phyloP scores from a whole-genome alignment of 352 stramenopile species.

The Phytopythium montanum region DNA sequence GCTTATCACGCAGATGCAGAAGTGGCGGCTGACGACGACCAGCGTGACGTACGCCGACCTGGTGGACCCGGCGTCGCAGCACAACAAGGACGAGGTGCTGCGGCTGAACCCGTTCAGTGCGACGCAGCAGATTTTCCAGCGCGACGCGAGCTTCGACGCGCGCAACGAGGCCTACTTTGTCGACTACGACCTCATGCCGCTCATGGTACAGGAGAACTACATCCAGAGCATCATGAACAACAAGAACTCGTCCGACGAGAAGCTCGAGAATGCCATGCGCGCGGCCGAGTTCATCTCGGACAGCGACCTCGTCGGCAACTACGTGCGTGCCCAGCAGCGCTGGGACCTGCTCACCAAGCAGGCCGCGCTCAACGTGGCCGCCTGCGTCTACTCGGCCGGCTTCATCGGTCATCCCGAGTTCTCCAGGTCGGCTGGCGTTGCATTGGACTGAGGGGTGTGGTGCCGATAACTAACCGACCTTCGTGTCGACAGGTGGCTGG shows the following conservation, averaged over 20 bases:
- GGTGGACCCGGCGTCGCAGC: slow-evolving; percentile 65
- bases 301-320: slow-evolving; percentile 77
- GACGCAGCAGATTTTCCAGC: slow-evolving; percentile 91
- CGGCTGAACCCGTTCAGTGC: slow-evolving; percentile 95
- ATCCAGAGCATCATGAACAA: slow-evolving; percentile 84
- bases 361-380: slow-evolving; percentile 88
- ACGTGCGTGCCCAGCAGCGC: slow-evolving; percentile 85
- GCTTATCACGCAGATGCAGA: slow-evolving; percentile 96
- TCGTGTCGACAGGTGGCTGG: slow-evolving; percentile 87
- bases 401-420: slow-evolving; percentile 91
- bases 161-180: slow-evolving; percentile 98
- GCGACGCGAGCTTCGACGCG: slow-evolving; percentile 64
- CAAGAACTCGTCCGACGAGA: slow-evolving; percentile 56
- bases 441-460: background rate
- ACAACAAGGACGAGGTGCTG: slow-evolving; percentile 93
- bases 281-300: slow-evolving; percentile 92
- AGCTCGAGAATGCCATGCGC: slow-evolving; percentile 78
- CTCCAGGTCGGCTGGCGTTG: slow-evolving; percentile 48
- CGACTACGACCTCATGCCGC: slow-evolving; percentile 97
- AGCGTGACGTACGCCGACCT: slow-evolving; percentile 87
- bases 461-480: background rate
- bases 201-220: slow-evolving; percentile 95
- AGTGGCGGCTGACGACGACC: slow-evolving; percentile 87
- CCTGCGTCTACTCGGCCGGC: slow-evolving; percentile 73
- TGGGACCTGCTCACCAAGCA: slow-evolving; percentile 94